Evolutionary conservation across 768 basidiomycete species (phyloP), one percentile per base, ranked within the genome.

Genomic region (Gyrodon lividus): DNA sequence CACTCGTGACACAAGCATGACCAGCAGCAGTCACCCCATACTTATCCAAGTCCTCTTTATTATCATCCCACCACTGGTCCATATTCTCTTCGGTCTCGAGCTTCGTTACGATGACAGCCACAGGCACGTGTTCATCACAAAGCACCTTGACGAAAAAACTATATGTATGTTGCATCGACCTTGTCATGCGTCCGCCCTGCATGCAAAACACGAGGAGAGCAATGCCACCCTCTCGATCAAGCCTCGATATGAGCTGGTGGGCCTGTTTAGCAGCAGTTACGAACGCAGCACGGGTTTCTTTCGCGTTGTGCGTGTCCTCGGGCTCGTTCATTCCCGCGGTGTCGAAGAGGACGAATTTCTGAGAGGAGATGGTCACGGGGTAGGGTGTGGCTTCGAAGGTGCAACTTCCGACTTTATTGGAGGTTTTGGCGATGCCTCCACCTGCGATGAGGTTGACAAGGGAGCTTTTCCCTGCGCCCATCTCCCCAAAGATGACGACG

Each of bases 181-280:
- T 61, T 33, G 50, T 62, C 51, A 71, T 60, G 42, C 68, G 54
- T 1, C 70, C 62, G 4, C 60, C 67, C 5, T 63, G 61, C 59
- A 71, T 64, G 43, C 64, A 63, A 47, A 63, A 72, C 7, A 73
- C 55, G 16, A 74, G 65, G n/a, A 74, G 69, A 52, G 51, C 64
- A 22, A 73, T 54, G 7, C 72, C 71, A 6, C 51, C 63, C 9
- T 22, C 13, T n/a, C 45, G 17, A n/a, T 48, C 46, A 10, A 73
- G 56, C 3, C 40, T 58, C 16, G 57, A 54, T 26, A 74, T 54
- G n/a, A 74, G 63, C 9, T 46, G 33, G 23, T 46, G 34, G 8
- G 42, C 26, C 28, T 43, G 42, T 7, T 28, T 43, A 6, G 28
- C 42, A 19, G 26, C 23, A 39, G 31, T 31, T 9, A 43, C 41